Conservation (phyloP, 805 yeast species). For the Saccharomyces kudriavzevii region DNA sequence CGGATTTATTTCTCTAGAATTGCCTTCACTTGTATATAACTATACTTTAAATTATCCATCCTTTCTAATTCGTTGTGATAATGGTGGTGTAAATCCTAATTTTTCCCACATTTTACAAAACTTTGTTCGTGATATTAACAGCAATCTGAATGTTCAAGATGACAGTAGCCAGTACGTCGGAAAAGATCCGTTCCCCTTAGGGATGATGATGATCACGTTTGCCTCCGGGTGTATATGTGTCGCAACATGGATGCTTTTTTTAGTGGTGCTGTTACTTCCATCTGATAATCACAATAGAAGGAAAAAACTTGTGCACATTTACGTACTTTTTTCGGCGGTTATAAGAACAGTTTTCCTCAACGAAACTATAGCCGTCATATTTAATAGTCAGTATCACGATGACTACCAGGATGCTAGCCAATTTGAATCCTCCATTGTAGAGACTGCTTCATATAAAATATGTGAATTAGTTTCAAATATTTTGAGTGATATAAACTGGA, state of each 20-base stretch:
- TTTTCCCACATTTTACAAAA: background rate
- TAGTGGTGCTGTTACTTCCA: slow-evolving; percentile 45
- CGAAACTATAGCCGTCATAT: slow-evolving; percentile 35
- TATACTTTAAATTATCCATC: slow-evolving; percentile 15
- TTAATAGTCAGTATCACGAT: slow-evolving; percentile 41
- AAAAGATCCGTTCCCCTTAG: slow-evolving; percentile 32
- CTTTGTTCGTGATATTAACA: background rate
- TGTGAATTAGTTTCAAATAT: slow-evolving; percentile 12
- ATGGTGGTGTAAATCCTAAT: background rate
- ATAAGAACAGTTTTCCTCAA: slow-evolving; percentile 45
- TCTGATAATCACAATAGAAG: slow-evolving; percentile 39
- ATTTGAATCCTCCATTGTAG: slow-evolving; percentile 22
- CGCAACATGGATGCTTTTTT: slow-evolving; percentile 62
- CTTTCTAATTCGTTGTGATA: slow-evolving; percentile 12
- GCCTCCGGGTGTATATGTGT: slow-evolving; percentile 49
- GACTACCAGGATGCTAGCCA: slow-evolving; percentile 47
- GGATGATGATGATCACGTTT: slow-evolving; percentile 40
- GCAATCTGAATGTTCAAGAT: background rate
- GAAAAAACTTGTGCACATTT: slow-evolving; percentile 48
- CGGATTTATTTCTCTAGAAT: slow-evolving; percentile 9
- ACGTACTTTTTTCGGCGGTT: slow-evolving; percentile 50
- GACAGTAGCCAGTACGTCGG: slow-evolving; percentile 5
- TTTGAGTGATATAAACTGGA: slow-evolving; percentile 22
- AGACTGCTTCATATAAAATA: slow-evolving; percentile 11
- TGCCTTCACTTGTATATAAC: background rate